Percentiles rank a stretch among this genome's conserved stretches.
phyloP scores from a whole-genome alignment of 2,329 filamentous ascomycete species.

The Fusarium mexicanum region DNA sequence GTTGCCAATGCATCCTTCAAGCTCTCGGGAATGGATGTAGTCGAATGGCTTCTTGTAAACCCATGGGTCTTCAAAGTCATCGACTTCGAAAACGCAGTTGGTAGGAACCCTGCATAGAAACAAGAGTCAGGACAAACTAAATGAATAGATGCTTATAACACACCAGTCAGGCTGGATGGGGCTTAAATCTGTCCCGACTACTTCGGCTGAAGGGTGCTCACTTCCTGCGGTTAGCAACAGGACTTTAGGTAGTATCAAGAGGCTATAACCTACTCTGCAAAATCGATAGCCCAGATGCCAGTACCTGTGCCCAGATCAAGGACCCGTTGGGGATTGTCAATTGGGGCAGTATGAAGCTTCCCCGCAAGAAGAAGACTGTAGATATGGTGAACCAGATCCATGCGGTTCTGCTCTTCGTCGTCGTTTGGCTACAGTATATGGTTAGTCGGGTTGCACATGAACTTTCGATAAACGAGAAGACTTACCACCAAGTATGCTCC shows the following conservation, averaged over 20 bases:
- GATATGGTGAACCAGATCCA: constrained; percentile 31
- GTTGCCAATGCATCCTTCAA: constrained; percentile 26
- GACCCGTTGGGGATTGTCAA: constrained; percentile 12
- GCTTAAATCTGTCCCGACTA: constrained; percentile 31
- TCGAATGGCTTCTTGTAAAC: constrained; percentile 27
- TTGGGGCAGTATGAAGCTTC: constrained; percentile 19
- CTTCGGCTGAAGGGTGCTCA: constrained; percentile 26
- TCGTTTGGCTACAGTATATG: constrained; percentile 13
- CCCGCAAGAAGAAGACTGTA: constrained; percentile 19
- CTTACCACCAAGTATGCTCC: constrained; percentile 16
- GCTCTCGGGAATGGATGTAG: constrained; percentile 32
- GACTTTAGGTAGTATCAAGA: fast-evolving
- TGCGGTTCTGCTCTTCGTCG: constrained; percentile 24
- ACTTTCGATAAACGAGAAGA: fast-evolving
- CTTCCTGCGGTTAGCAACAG: background rate
- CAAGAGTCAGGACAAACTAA: no score
- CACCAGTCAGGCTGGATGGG: constrained; percentile 34
- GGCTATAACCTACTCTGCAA: constrained; percentile 16
- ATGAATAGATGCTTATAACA: no score
- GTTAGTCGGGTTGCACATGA: background rate
- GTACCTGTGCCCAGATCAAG: constrained; percentile 28
- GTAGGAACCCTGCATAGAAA: background rate
- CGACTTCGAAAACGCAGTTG: constrained; percentile 28
- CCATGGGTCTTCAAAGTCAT: constrained; percentile 29
- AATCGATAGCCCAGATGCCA: constrained; percentile 33